Conservation (phyloP, 169 alveolate genomes). For the Cryptosporidium sp. region DNA sequence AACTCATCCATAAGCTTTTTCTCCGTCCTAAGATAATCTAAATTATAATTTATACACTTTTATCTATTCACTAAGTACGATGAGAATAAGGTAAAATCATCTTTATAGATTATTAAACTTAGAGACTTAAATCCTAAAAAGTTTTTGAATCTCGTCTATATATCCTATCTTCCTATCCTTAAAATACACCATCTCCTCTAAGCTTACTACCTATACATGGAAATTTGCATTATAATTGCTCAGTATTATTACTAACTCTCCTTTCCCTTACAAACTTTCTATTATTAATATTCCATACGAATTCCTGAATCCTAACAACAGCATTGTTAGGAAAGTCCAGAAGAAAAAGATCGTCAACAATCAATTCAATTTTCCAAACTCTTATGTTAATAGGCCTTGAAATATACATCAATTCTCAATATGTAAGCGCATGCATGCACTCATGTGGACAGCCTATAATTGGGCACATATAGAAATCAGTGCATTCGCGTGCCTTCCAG, state of each 20-base stretch:
- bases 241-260: neutral
- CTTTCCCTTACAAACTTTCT: slow-evolving; percentile 4
- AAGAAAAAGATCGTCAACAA: neutral
- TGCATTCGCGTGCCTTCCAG: slow-evolving; percentile 25
- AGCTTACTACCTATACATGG: slow-evolving; percentile 36
- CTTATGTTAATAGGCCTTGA: neutral
- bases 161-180: slow-evolving; percentile 13
- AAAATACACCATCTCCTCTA: slow-evolving; percentile 7
- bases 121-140: slow-evolving; percentile 30
- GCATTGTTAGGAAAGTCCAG: neutral
- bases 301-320: slow-evolving; percentile 12
- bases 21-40: neutral
- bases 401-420: neutral
- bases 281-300: neutral
- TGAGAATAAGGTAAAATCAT: neutral
- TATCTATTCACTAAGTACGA: neutral
- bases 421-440: neutral
- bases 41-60: neutral
- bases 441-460: slow-evolving; percentile 3
- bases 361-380: neutral
- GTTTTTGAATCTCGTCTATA: neutral
- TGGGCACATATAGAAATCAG: neutral
- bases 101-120: neutral
- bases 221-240: slow-evolving; percentile 5
- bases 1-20: neutral